Conservation (phyloP, 2,329 filamentous ascomycete species). For the Aspergillus pseudotamarii region DNA sequence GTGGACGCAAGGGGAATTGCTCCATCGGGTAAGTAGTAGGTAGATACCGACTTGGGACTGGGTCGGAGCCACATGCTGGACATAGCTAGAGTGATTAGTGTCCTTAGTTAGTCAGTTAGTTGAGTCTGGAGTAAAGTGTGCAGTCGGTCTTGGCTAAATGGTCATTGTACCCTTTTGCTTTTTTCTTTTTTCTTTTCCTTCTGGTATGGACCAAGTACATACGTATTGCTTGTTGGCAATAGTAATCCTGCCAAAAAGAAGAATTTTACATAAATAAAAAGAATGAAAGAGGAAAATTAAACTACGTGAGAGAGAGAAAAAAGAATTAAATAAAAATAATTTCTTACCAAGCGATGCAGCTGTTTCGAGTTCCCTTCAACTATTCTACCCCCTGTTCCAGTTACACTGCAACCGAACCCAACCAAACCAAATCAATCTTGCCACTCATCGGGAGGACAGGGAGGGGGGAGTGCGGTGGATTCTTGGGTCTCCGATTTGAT, state of each 20-base stretch:
- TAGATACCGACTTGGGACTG: not conserved
- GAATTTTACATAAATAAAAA: not conserved
- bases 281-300: not conserved
- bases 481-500: not conserved
- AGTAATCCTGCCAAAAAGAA: too few relatives aligned
- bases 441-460: conserved; percentile 3
- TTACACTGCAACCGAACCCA: conserved; percentile 2
- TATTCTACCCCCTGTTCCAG: conserved; percentile 16
- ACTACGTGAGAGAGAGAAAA: not conserved
- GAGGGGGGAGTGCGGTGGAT: not conserved
- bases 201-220: not conserved
- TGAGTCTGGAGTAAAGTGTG: not conserved
- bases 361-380: conserved; percentile 6
- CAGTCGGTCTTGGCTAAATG: not conserved
- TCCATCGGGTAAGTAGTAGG: conserved; percentile 10
- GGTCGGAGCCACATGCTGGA: conserved; percentile 19
- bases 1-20: conserved; percentile 26
- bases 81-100: conserved; percentile 14
- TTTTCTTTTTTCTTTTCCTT: not conserved
- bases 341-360: not conserved
- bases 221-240: not conserved
- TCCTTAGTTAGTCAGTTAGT: not conserved
- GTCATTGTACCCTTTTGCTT: not conserved
- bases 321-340: not conserved
- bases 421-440: conserved; percentile 1